Evolutionary conservation across 306 rosid genomes (phyloP), one percentile per base, ranked within the genome.

Genomic region (Prunus campanulata): DNA sequence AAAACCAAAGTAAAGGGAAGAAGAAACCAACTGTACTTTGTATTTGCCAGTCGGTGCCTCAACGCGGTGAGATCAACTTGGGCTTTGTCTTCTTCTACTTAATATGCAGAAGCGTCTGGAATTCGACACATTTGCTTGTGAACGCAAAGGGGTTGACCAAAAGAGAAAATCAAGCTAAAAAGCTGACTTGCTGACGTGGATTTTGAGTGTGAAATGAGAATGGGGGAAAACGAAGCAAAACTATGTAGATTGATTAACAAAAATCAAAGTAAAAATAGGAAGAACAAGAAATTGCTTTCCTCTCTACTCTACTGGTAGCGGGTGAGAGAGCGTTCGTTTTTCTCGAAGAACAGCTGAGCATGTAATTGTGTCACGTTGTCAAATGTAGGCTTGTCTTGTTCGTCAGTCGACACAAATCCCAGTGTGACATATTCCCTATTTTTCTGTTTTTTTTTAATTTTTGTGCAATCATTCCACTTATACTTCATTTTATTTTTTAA

Each of bases 21-120:
- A 82, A 61, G 80, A 73, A 76, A 70, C 66, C 30, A 55, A 75
- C 73, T 63, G 50, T 71, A 15, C 16, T 51, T 22, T n/a, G 42
- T 29, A 15, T 46, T 5, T 74, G 77, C 67, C 69, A 61, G 85
- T 65, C 66, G 78, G 11, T 62, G 15, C 46, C 64, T 66, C 89
- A 68, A 83, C 51, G 85, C 66, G 72, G 68, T 42, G 70, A 54
- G 54, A 30, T 68, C 22, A 77, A 65, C 6, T 56, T 42, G 52
- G 20, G 46, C 32, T 30, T 51, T 63, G 79, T 62, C 66, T 73
- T 62, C 77, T 66, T 66, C 54, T 81, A 80, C 56, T 62, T 50
- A 13, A 39, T 24, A 44, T 35, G 25, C 72, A 39, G 44, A 39
- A 39, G 44, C 2, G 44, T 1, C 44, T 39, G 44, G 44, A 39